These are phyloP conservation scores for Ceratobasidium theobromae DNA, from an alignment of 1,284 basidiomycete species.

Conservation along the genomic window DNA sequence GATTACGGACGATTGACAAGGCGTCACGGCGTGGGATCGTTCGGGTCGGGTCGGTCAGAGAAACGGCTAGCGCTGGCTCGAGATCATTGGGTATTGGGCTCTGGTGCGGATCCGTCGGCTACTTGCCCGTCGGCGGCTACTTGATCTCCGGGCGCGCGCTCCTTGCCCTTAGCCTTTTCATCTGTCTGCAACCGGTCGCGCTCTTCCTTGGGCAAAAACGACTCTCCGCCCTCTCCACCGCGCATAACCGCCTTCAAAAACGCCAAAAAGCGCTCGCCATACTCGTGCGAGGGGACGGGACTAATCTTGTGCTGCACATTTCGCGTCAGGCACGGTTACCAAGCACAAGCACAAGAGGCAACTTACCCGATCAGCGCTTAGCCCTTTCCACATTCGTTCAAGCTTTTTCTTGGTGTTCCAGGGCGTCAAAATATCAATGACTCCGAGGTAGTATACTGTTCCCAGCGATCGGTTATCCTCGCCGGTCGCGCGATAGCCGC, in stretches of 20 bases:
- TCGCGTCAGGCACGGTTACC: background rate
- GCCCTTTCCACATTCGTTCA: conserved; percentile 91
- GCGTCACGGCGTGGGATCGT: background rate
- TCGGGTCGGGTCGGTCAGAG: background rate
- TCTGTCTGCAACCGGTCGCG: background rate
- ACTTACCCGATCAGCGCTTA: conserved; percentile 82
- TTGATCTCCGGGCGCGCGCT: background rate
- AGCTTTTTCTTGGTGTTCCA: conserved; percentile 78
- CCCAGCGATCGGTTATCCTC: conserved; percentile 74
- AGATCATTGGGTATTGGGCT: background rate
- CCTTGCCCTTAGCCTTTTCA: conserved; percentile 42
- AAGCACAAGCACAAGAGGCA: conserved; percentile 1
- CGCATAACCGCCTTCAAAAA: conserved; percentile 89
- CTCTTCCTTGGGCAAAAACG: conserved; percentile 52
- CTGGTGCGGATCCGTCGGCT: background rate
- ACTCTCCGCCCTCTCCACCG: conserved; percentile 67
- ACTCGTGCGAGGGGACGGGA: conserved; percentile 82
- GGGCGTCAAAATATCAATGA: conserved; percentile 94
- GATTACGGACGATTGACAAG: background rate
- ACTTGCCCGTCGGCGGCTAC: background rate
- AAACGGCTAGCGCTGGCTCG: background rate
- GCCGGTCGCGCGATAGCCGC: conserved; percentile 87
- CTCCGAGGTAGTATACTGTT: conserved; percentile 90
- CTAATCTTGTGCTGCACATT: conserved; percentile 82
- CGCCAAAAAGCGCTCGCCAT: conserved; percentile 81